These are phyloP conservation scores for Agaricus blazei DNA, from an alignment of 768 basidiomycete species.

Conservation along the genomic window DNA sequence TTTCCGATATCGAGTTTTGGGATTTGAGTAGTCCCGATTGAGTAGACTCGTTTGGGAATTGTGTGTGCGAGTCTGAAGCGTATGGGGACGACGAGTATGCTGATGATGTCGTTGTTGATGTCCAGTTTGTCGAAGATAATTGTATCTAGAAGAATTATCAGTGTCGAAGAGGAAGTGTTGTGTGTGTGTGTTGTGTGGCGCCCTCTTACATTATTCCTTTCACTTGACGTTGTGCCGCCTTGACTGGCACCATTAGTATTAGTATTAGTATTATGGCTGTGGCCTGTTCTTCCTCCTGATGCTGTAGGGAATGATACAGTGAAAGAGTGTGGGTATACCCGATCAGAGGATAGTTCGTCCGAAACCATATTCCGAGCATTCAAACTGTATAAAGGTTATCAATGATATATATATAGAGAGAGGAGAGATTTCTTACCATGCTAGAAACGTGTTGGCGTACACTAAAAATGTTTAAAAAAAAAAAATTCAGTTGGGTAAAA, in stretches of 20 bases:
- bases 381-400: neutral
- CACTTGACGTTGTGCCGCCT: no score
- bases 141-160: neutral
- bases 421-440: neutral
- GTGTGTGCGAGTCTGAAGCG: neutral
- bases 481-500: no score
- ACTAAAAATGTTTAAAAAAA: neutral
- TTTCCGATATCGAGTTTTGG: neutral
- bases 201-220: neutral
- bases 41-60: neutral
- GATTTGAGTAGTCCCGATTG: neutral
- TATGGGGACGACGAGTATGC: neutral
- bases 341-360: neutral
- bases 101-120: neutral
- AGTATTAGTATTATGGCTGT: no score
- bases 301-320: neutral
- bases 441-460: conserved; percentile 6
- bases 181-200: neutral
- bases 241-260: no score
- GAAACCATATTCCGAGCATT: conserved; percentile 9
- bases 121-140: neutral
- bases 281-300: neutral
- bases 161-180: no score
- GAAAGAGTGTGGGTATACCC: neutral
- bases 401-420: neutral